Conservation (phyloP, 2,329 filamentous ascomycete genomes). For the Penicillium fuscoglaucum region DNA sequence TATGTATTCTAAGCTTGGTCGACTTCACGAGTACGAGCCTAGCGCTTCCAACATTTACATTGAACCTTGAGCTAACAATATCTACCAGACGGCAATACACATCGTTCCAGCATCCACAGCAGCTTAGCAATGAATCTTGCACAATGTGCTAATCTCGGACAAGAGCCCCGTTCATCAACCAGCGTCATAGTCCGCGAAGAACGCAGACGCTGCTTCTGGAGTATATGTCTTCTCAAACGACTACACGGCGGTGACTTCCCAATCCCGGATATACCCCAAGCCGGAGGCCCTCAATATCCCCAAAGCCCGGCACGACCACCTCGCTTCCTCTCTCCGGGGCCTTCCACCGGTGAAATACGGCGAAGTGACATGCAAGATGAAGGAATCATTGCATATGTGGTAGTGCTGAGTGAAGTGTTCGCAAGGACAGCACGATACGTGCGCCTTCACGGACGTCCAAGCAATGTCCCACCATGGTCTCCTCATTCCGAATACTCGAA, state of each 20-base stretch:
- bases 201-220: conserved; percentile 44
- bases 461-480: conserved; percentile 50
- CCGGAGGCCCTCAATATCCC: conserved; percentile 41
- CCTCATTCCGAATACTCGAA: conserved; percentile 54
- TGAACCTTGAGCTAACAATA: neutral
- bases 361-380: conserved; percentile 36
- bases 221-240: conserved; percentile 46
- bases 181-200: conserved; percentile 31
- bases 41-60: neutral
- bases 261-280: conserved; percentile 40
- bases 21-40: conserved; percentile 43
- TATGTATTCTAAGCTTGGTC: conserved; percentile 44
- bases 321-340: conserved; percentile 24
- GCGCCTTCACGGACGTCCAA: conserved; percentile 46
- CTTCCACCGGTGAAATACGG: conserved; percentile 21
- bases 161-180: conserved; percentile 31
- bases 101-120: conserved; percentile 47
- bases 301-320: conserved; percentile 37
- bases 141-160: conserved; percentile 47
- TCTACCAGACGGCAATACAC: conserved; percentile 47
- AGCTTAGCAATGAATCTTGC: conserved; percentile 50
- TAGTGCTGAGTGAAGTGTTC: conserved; percentile 51
- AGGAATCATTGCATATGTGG: conserved; percentile 51
- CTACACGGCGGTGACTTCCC: conserved; percentile 48
- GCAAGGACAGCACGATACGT: conserved; percentile 52